These are phyloP conservation scores for Glycine latifolia DNA, from an alignment of 306 rosid species.

Conservation along the genomic window DNA sequence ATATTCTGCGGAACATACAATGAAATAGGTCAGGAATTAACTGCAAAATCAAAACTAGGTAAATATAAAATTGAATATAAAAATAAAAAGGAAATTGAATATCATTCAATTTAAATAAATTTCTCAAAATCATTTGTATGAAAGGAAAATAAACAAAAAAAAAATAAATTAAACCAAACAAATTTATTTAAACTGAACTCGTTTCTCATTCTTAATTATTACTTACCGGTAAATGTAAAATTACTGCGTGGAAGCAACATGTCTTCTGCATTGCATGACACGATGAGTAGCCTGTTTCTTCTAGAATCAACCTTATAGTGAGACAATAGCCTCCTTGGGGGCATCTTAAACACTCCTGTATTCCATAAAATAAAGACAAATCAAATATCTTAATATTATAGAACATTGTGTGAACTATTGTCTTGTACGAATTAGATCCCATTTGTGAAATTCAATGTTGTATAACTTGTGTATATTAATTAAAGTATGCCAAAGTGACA, in stretches of 20 bases:
- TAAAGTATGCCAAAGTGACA: background rate
- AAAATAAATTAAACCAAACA: background rate
- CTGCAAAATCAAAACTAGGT: background rate
- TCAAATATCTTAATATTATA: constrained; percentile 29
- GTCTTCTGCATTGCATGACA: constrained; percentile 95
- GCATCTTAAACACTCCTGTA: constrained; percentile 92
- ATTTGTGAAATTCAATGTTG: constrained; percentile 36
- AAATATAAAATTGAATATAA: background rate
- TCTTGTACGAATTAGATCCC: background rate
- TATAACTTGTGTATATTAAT: background rate
- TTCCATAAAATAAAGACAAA: constrained; percentile 36
- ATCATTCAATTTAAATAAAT: background rate
- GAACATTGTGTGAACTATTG: background rate
- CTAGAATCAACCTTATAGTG: constrained; percentile 81
- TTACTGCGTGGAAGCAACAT: constrained; percentile 86
- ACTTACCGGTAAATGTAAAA: constrained; percentile 75
- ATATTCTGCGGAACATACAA: constrained; percentile 55
- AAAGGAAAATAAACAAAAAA: background rate
- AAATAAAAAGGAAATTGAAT: background rate
- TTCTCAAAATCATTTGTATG: background rate
- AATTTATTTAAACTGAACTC: background rate
- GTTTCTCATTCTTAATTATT: background rate
- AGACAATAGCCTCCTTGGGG: constrained; percentile 85
- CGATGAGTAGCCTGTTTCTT: constrained; percentile 64
- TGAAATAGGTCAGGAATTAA: background rate